Percentiles rank a stretch among this genome's conserved stretches.
Evolutionary conservation across 2,329 filamentous ascomycete genomes (phyloP).

Genomic region (Apiospora aurea): DNA sequence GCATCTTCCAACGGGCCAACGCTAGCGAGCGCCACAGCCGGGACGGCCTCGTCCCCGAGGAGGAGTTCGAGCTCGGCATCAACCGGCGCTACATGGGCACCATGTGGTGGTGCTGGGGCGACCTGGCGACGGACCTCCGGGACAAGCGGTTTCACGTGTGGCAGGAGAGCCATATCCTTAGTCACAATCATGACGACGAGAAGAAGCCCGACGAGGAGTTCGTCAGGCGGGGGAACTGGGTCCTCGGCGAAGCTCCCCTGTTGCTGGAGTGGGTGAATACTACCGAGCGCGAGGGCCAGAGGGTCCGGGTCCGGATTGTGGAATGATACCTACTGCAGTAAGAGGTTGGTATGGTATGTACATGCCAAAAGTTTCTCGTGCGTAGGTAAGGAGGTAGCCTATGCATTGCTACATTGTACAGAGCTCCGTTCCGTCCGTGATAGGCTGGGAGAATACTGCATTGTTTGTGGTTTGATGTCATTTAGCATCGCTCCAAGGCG

Average conservation of each 20-base stretch:
- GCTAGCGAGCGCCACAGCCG: slow-evolving; percentile 19
- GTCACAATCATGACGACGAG: not conserved
- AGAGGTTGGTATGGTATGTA: too few relatives aligned
- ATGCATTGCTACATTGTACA: not conserved
- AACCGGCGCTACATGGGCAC: slow-evolving; percentile 24
- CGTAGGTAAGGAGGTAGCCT: too few relatives aligned
- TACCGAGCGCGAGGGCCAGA: slow-evolving; percentile 22
- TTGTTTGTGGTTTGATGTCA: not conserved
- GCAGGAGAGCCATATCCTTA: not conserved
- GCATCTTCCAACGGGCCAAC: slow-evolving; percentile 30
- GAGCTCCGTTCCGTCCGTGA: too few relatives aligned
- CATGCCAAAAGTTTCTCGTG: too few relatives aligned
- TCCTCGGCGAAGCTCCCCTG: slow-evolving; percentile 28
- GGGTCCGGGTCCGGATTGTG: not conserved
- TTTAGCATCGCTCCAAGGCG: not conserved
- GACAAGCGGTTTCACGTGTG: slow-evolving; percentile 28
- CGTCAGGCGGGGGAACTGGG: slow-evolving; percentile 25
- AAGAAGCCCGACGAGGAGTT: slow-evolving; percentile 24
- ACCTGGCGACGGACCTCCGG: slow-evolving; percentile 28
- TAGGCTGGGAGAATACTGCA: not conserved
- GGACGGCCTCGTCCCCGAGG: slow-evolving; percentile 20
- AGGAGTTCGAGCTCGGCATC: slow-evolving; percentile 25
- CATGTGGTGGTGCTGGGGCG: slow-evolving; percentile 32
- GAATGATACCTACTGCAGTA: not conserved
- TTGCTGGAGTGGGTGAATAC: slow-evolving; percentile 26